Percentiles rank a stretch among this genome's conserved stretches.
phyloP scores from a whole-genome alignment of 2,329 filamentous ascomycete species.

The Colletotrichum nymphaeae region DNA sequence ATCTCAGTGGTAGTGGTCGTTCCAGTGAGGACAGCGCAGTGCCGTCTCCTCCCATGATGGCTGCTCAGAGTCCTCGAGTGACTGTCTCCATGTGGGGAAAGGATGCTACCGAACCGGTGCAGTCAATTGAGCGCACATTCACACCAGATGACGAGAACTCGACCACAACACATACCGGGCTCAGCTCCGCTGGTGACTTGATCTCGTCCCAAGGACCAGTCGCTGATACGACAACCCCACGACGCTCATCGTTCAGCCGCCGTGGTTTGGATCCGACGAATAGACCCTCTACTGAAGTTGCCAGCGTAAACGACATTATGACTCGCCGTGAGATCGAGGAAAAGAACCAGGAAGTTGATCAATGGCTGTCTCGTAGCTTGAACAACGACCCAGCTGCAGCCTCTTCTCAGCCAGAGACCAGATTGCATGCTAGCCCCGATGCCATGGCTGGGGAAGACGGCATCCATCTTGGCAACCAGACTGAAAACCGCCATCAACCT shows the following conservation, averaged over 20 bases:
- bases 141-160: constrained; percentile 46
- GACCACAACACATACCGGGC: constrained; percentile 46
- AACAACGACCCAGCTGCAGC: constrained; percentile 6
- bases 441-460: constrained; percentile 42
- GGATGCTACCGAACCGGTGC: constrained; percentile 47
- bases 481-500: constrained; percentile 60
- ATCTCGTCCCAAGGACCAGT: constrained; percentile 42
- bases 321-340: constrained; percentile 54
- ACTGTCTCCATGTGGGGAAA: constrained; percentile 68
- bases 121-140: constrained; percentile 54
- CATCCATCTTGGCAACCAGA: constrained; percentile 58
- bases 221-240: constrained; percentile 38
- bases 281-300: constrained; percentile 55
- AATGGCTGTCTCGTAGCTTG: constrained; percentile 58
- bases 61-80: constrained; percentile 63
- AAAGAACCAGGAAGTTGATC: constrained; percentile 61
- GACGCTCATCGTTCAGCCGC: constrained; percentile 51
- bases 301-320: constrained; percentile 62
- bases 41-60: constrained; percentile 53
- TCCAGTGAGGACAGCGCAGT: constrained; percentile 63
- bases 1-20: constrained; percentile 59
- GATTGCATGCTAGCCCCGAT: constrained; percentile 28
- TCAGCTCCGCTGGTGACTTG: constrained; percentile 54
- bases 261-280: constrained; percentile 60
- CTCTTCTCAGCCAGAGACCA: constrained; percentile 21